Evolutionary conservation across 2,329 filamentous ascomycete species (phyloP), one percentile per base, ranked within the genome.

Genomic region (Ophiocordyceps unilateralis): DNA sequence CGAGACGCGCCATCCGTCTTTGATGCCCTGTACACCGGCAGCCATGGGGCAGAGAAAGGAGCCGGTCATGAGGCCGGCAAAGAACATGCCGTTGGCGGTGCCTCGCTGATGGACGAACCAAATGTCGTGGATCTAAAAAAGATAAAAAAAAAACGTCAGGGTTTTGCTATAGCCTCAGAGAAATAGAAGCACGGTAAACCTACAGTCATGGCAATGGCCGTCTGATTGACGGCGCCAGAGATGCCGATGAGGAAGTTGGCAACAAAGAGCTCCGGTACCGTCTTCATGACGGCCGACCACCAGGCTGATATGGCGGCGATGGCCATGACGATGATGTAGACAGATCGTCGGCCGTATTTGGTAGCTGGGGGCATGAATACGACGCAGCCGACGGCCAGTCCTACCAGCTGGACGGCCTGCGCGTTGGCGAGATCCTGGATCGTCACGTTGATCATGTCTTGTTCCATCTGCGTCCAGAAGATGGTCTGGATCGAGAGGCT

Each of bases 201-300:
- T 28, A 42, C 41, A 17, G 20, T 42, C 41, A 42, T 42, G 15
- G 15, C 21, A 28, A 38, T 42, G 34, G 32, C 32, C 6, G 58
- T 55, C 44, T 66, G 61, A 32, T 61, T 60, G 5, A 61, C 56
- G 5, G 63, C 59, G 10, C 60, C 63, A 3, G 56, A 55, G 14
- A 64, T 42, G 0, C 63, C 58, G 11, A 55, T 52, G 0, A 60
- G 39, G 12, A 57, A 21, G 24, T 70, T 69, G 30, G 60, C 57
- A 1, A 59, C 50, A 50, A 67, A 62, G 40, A 68, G 52, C 32
- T 74, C 68, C 0, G 50, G 60, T 1, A 55, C 54, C 0, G 54
- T 68, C 23, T 61, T 47, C 34, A 65, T 61, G 17, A 55, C 58
- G 0, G 69, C 69, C 4, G 55, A 55, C 68, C 67, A 72, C 20